Percentiles rank a stretch among this genome's conserved stretches.
Conservation (phyloP, 208 protist genomes). For the Trypanosoma conorhini region DNA sequence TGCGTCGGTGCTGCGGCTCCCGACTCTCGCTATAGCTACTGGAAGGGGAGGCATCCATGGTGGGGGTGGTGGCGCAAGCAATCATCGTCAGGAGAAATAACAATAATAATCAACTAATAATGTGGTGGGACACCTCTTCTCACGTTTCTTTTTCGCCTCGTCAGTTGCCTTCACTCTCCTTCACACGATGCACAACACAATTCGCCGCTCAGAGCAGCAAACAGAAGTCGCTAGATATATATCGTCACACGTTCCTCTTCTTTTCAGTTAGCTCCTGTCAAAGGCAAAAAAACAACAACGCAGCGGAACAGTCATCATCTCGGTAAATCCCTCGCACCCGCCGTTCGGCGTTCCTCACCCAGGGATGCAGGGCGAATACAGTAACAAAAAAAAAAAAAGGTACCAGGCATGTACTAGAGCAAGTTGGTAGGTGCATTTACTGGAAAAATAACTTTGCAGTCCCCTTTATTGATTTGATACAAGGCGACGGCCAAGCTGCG, state of each 20-base stretch:
- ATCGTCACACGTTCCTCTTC: too few species aligned
- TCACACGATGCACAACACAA: too few species aligned
- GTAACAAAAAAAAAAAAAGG: neutral
- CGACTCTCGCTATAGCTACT: neutral
- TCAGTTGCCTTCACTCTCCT: too few species aligned
- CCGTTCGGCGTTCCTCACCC: neutral
- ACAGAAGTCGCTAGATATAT: too few species aligned
- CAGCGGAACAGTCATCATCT: too few species aligned
- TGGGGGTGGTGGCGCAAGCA: neutral
- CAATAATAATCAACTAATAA: neutral
- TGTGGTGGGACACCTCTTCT: too few species aligned
- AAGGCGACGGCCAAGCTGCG: conserved; percentile 12
- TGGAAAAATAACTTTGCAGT: neutral
- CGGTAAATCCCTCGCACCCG: too few species aligned
- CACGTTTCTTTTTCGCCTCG: too few species aligned
- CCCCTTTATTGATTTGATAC: neutral
- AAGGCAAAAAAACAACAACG: too few species aligned
- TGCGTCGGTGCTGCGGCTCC: neutral
- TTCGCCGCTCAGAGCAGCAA: too few species aligned
- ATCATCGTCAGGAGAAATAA: neutral
- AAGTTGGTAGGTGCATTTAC: neutral
- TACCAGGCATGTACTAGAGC: neutral
- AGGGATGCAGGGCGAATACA: neutral
- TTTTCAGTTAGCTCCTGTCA: too few species aligned
- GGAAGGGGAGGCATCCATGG: neutral